These are phyloP conservation scores for Pulchroboletus neoregius DNA, from an alignment of 1,284 basidiomycete species.

Conservation along the genomic window DNA sequence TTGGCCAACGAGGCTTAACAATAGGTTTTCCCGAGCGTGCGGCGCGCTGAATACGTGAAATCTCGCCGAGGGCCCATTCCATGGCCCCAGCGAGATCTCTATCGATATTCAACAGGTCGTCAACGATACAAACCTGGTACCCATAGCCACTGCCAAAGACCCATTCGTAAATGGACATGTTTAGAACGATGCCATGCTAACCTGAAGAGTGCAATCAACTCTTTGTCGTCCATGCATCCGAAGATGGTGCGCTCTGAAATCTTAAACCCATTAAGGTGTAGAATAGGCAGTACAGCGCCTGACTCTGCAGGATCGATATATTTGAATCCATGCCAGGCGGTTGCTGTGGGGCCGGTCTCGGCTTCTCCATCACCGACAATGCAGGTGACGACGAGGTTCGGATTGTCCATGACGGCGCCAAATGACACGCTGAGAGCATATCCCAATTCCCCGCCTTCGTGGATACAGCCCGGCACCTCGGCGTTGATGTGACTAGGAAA, in stretches of 20 bases:
- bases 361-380: conserved; percentile 86
- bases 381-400: conserved; percentile 74
- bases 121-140: conserved; percentile 83
- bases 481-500: conserved; percentile 63
- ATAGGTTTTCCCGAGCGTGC: conserved; percentile 74
- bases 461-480: conserved; percentile 81
- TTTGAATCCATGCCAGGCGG: conserved; percentile 83
- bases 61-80: conserved; percentile 79
- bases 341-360: conserved; percentile 82
- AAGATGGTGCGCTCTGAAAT: conserved; percentile 87
- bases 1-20: conserved; percentile 82
- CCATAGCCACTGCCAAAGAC: conserved; percentile 67
- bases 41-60: conserved; percentile 72
- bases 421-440: conserved; percentile 83
- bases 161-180: conserved; percentile 4
- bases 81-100: conserved; percentile 74
- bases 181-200: background rate
- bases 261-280: conserved; percentile 84
- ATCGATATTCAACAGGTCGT: conserved; percentile 63
- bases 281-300: conserved; percentile 83
- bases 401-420: conserved; percentile 85
- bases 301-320: conserved; percentile 90
- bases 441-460: conserved; percentile 89
- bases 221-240: conserved; percentile 87
- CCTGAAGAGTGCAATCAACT: conserved; percentile 65